A percentile compares a stretch with the other conserved stretches of the same genome.
Evolutionary conservation across 805 yeast genomes (phyloP).

Genomic region (Myxozyma sirexii): DNA sequence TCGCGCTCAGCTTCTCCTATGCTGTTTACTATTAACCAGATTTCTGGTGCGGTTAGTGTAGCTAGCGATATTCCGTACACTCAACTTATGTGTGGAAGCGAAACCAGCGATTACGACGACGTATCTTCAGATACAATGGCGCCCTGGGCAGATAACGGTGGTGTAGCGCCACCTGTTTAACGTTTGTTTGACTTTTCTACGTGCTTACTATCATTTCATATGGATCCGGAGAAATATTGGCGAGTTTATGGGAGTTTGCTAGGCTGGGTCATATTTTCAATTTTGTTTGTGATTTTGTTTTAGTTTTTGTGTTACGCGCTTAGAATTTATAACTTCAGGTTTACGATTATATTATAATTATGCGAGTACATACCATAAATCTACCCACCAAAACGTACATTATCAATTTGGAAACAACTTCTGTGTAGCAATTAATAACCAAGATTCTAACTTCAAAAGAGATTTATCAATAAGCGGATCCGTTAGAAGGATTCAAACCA

Average conservation of each 20-base stretch:
- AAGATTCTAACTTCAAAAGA: too few relatives aligned
- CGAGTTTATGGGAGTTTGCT: conserved; percentile 4
- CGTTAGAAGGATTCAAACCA: too few relatives aligned
- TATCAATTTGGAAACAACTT: too few relatives aligned
- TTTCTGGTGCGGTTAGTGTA: neutral
- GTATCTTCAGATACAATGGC: neutral
- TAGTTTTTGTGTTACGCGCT: neutral
- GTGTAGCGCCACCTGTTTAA: neutral
- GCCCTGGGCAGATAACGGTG: conserved; percentile 14
- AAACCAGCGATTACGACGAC: conserved; percentile 6
- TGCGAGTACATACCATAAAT: too few relatives aligned
- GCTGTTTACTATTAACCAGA: neutral
- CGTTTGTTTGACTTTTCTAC: neutral
- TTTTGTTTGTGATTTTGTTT: neutral
- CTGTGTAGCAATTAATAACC: too few relatives aligned
- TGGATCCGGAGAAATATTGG: neutral
- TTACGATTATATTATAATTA: neutral
- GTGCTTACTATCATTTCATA: neutral
- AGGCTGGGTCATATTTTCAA: neutral
- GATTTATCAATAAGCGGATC: too few relatives aligned
- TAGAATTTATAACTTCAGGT: neutral
- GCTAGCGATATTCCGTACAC: neutral
- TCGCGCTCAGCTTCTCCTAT: neutral
- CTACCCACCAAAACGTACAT: too few relatives aligned
- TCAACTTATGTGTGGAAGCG: neutral